These are phyloP conservation scores for Dysphania ambrosioides DNA, from an alignment of 148 eudicot species.

Conservation along the genomic window DNA sequence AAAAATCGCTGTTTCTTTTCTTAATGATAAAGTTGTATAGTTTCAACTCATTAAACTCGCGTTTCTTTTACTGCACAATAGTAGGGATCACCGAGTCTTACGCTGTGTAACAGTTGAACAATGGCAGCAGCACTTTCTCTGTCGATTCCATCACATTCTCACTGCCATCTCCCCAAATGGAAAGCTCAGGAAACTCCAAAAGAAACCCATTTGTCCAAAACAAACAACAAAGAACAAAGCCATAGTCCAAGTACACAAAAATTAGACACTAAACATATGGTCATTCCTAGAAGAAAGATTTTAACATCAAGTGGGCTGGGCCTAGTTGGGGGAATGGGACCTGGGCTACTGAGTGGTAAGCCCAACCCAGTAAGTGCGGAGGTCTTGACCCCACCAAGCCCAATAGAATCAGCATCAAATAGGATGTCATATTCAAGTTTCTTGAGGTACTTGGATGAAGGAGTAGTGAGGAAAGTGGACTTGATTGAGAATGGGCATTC, in stretches of 20 bases:
- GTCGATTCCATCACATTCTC: constrained; percentile 23
- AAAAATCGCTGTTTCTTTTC: too few relatives aligned
- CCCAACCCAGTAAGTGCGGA: constrained; percentile 41
- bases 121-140: constrained; percentile 48
- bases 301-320: constrained; percentile 43
- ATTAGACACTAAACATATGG: constrained; percentile 13
- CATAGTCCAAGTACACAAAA: constrained; percentile 23
- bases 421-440: constrained; percentile 75
- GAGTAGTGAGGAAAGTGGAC: constrained; percentile 64
- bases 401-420: constrained; percentile 43
- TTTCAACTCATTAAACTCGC: neutral
- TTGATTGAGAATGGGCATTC: constrained; percentile 57
- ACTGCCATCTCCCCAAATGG: constrained; percentile 39
- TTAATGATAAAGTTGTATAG: too few relatives aligned
- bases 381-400: constrained; percentile 45
- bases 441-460: constrained; percentile 63
- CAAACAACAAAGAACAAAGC: constrained; percentile 27
- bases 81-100: neutral
- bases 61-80: neutral
- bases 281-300: constrained; percentile 42
- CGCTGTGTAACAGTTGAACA: neutral
- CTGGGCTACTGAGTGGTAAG: constrained; percentile 27
- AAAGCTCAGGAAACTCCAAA: constrained; percentile 41
- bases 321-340: constrained; percentile 33
- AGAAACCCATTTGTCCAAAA: constrained; percentile 35